Evolutionary conservation across 78 protist genomes (phyloP), one percentile per base, ranked within the genome.

Genomic region (Dictyostelium discoideum): DNA sequence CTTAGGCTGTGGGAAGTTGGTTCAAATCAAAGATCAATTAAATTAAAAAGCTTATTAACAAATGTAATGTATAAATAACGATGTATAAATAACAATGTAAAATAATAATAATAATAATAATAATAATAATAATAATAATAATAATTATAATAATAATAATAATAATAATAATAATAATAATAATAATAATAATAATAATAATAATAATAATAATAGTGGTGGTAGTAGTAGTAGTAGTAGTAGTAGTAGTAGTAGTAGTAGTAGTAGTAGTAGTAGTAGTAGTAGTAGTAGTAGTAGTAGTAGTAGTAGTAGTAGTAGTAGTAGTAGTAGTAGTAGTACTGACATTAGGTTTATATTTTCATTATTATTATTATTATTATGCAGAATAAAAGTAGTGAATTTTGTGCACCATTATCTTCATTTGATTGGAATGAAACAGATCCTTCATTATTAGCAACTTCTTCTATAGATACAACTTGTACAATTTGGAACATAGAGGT

Each of bases 331-430:
- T n/a, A n/a, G 10, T n/a, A 10, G 32, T 32, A 29, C 1, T 14
- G 18, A 10, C 13, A 29, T 67, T 67, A 67, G 5, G 22, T 22
- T 67, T 67, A n/a, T 16, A 0, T 57, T 14, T 32, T 10, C 8
- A 13, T 14, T 73, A 73, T 32, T 16, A 0, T 57, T 14, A 13
- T 10, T 0, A 13, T 14, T 73, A 73, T 32, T 11, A 10, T 3
- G 13, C 92, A 97, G 98, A 98, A 97, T 97, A 97, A 98, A 87
- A 92, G 93, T 82, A 85, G 97, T 24, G 99, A 98, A 67, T 98
- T 96, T 84, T 98, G 99, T 72, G 99, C 99, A 37, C 99, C 99
- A 39, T 92, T 99, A 46, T 98, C 99, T 18, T 97, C 99, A 32
- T 99, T 99, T 84, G 99, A 99, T 96, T 99, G 99, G 99, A 98